Conservation (phyloP, 2,329 filamentous ascomycete genomes). For the Geoglossum cookeanum region DNA sequence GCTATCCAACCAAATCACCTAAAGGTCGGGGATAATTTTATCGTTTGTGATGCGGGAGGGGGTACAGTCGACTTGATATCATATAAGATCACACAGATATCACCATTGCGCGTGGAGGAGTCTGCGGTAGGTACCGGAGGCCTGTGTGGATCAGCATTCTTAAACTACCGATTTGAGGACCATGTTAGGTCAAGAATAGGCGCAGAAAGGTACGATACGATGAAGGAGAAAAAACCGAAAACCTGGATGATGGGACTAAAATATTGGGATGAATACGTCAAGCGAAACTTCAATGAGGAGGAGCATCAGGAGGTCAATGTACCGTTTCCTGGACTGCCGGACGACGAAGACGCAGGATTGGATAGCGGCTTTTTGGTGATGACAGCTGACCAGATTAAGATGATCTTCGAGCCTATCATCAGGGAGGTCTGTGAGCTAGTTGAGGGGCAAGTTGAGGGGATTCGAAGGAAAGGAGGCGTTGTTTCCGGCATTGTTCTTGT, state of each 20-base stretch:
- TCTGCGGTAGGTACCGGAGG: conserved; percentile 48
- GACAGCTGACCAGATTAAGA: conserved; percentile 45
- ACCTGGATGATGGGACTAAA: conserved; percentile 55
- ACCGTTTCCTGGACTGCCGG: conserved; percentile 56
- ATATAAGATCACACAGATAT: conserved; percentile 58
- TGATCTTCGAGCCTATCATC: conserved; percentile 4
- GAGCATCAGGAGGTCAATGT: conserved; percentile 61
- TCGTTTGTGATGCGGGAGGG: conserved; percentile 37
- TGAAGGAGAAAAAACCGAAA: conserved; percentile 60
- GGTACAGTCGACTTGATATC: conserved; percentile 58
- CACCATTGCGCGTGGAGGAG: conserved; percentile 55
- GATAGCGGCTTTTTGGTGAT: conserved; percentile 63
- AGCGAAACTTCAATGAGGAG: conserved; percentile 65
- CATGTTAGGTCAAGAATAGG: conserved; percentile 46
- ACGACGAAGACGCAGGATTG: conserved; percentile 55
- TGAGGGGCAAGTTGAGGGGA: conserved; percentile 44
- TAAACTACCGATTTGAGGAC: conserved; percentile 5
- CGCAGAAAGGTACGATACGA: conserved; percentile 46
- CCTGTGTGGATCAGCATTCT: conserved; percentile 3
- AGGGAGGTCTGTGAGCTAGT: conserved; percentile 41
- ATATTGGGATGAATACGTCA: conserved; percentile 73
- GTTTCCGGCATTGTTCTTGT: conserved; percentile 44
- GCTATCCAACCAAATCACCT: conserved; percentile 60
- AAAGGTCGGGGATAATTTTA: conserved; percentile 42
- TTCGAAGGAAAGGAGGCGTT: conserved; percentile 49